Percentiles rank a stretch among this genome's conserved stretches.
Evolutionary conservation across 1,139 yeast species (phyloP).

Genomic region (Eremothecium sinecaudum): DNA sequence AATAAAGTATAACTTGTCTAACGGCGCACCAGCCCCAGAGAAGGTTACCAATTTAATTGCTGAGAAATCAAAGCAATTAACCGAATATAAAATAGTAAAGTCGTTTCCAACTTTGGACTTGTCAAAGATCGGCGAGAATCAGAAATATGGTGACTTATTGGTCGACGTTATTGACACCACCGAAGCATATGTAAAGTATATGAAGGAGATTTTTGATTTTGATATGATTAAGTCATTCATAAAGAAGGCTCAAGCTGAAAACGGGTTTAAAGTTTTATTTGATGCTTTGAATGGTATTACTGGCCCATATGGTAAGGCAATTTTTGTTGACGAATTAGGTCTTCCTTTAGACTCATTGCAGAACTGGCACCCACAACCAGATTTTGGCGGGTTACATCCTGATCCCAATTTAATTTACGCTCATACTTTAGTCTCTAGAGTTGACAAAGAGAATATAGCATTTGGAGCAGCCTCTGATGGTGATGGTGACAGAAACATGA

Average conservation of each 20-base stretch:
- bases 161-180: constrained; percentile 82
- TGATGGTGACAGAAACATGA: constrained; percentile 98
- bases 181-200: constrained; percentile 61
- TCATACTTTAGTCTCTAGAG: constrained; percentile 71
- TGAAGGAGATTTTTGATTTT: constrained; percentile 85
- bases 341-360: constrained; percentile 56
- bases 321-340: constrained; percentile 79
- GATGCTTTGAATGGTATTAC: constrained; percentile 95
- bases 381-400: constrained; percentile 96
- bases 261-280: constrained; percentile 64
- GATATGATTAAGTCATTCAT: constrained; percentile 68
- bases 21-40: constrained; percentile 99
- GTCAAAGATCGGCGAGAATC: constrained; percentile 42
- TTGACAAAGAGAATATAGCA: constrained; percentile 68
- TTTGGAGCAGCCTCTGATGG: constrained; percentile 99
- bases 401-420: constrained; percentile 98
- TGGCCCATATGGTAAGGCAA: constrained; percentile 87
- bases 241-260: constrained; percentile 36
- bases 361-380: constrained; percentile 70
- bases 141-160: constrained; percentile 42
- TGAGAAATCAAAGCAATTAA: constrained; percentile 54
- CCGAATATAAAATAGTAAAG: constrained; percentile 46
- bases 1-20: constrained; percentile 86
- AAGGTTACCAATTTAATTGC: constrained; percentile 80
- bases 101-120: constrained; percentile 57